These are phyloP conservation scores for Crassisporium funariophilum DNA, from an alignment of 768 basidiomycete species.

Conservation along the genomic window DNA sequence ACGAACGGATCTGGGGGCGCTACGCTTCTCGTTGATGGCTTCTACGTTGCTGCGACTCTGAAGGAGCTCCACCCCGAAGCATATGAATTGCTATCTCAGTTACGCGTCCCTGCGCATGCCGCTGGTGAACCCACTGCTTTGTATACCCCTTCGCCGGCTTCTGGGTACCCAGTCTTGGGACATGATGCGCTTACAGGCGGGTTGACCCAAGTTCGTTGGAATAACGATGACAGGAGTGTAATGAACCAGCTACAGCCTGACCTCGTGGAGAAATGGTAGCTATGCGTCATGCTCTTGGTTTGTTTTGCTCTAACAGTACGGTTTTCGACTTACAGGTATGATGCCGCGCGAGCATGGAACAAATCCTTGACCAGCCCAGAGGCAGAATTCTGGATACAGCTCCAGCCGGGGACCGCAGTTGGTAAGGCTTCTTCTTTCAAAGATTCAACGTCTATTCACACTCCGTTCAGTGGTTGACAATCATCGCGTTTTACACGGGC, in stretches of 20 bases:
- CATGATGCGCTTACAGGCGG: slow-evolving; percentile 64
- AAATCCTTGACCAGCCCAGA: slow-evolving; percentile 72
- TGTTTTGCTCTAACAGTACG: not conserved
- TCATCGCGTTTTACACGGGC: slow-evolving; percentile 91
- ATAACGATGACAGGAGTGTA: slow-evolving; percentile 90
- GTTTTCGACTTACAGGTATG: slow-evolving; percentile 53
- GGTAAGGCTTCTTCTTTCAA: slow-evolving; percentile 46
- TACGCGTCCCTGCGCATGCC: slow-evolving; percentile 82
- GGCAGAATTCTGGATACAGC: slow-evolving; percentile 89
- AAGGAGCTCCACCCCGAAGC: slow-evolving; percentile 69
- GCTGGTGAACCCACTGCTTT: slow-evolving; percentile 71
- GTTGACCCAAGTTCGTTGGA: slow-evolving; percentile 85
- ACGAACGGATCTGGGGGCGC: slow-evolving; percentile 81
- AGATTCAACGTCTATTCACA: not conserved
- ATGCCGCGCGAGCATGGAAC: slow-evolving; percentile 81
- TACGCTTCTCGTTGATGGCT: slow-evolving; percentile 94
- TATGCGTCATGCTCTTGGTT: slow-evolving; percentile 6
- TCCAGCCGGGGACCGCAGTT: slow-evolving; percentile 85
- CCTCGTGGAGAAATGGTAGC: slow-evolving; percentile 74
- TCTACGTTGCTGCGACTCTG: slow-evolving; percentile 85
- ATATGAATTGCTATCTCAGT: slow-evolving; percentile 66
- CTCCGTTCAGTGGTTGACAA: slow-evolving; percentile 81
- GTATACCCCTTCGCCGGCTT: slow-evolving; percentile 57
- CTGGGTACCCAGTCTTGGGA: slow-evolving; percentile 70
- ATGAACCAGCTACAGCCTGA: slow-evolving; percentile 61